phyloP scores from a whole-genome alignment of 2,329 filamentous ascomycete genomes.

The Aspergillus unguis region DNA sequence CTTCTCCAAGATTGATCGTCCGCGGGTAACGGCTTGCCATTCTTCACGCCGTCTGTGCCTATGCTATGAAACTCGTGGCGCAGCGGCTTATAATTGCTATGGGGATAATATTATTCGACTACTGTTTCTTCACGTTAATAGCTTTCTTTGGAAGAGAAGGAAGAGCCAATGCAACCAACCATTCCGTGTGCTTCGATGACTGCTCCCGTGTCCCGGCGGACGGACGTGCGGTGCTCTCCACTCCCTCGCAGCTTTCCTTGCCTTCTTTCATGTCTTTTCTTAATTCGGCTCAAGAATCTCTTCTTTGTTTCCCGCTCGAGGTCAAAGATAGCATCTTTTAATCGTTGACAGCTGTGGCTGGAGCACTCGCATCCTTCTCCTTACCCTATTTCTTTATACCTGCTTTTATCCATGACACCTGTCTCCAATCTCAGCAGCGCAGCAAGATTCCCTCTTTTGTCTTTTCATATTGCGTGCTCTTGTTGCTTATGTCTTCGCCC shows the following conservation, averaged over 20 bases:
- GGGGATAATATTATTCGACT: slow-evolving; percentile 38
- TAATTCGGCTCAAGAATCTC: slow-evolving; percentile 19
- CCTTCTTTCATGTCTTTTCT: slow-evolving; percentile 20
- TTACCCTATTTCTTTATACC: slow-evolving; percentile 18
- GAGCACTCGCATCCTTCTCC: slow-evolving; percentile 24
- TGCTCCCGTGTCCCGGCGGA: slow-evolving; percentile 18
- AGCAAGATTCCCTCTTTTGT: slow-evolving; percentile 42
- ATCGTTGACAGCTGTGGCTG: slow-evolving; percentile 28
- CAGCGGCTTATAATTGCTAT: slow-evolving; percentile 34
- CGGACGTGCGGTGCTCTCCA: slow-evolving; percentile 16
- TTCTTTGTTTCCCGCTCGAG: slow-evolving; percentile 21
- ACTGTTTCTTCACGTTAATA: slow-evolving; percentile 42
- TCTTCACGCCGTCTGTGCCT: slow-evolving; percentile 33
- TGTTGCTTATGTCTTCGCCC: slow-evolving; percentile 26
- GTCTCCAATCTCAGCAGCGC: slow-evolving; percentile 37
- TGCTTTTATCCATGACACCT: slow-evolving; percentile 27
- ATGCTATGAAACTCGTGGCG: slow-evolving; percentile 35
- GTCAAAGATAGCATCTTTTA: slow-evolving; percentile 34
- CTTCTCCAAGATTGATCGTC: slow-evolving; percentile 26
- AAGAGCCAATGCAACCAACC: slow-evolving; percentile 31
- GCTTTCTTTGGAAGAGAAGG: slow-evolving; percentile 30
- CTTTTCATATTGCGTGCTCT: slow-evolving; percentile 28
- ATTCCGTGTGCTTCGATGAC: slow-evolving; percentile 26
- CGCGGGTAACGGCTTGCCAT: slow-evolving; percentile 25
- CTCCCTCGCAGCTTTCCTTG: slow-evolving; percentile 19